Conservation (phyloP, 345 rosid genomes). For the Aquilaria sinensis region DNA sequence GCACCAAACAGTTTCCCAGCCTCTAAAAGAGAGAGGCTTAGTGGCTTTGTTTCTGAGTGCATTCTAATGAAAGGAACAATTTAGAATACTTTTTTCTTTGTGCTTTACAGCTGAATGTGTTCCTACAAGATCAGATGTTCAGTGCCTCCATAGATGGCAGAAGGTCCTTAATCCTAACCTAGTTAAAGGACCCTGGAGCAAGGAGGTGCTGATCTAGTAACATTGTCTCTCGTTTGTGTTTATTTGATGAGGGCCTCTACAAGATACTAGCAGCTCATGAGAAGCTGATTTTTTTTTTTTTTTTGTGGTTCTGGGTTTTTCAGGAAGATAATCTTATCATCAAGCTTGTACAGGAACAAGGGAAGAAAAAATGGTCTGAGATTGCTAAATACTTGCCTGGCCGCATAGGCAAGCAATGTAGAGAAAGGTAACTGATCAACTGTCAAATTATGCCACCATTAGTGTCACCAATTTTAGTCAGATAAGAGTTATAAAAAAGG, state of each 20-base stretch:
- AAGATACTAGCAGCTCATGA: neutral
- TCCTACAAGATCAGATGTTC: slow-evolving; percentile 38
- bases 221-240: neutral
- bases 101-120: slow-evolving; percentile 27
- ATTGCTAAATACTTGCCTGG: slow-evolving; percentile 55
- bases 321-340: slow-evolving; percentile 54
- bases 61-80: neutral
- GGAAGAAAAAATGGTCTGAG: slow-evolving; percentile 47
- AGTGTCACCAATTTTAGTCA: neutral
- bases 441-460: neutral
- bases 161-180: slow-evolving; percentile 55
- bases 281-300: neutral
- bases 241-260: neutral
- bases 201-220: slow-evolving; percentile 29
- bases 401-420: slow-evolving; percentile 76
- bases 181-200: slow-evolving; percentile 55
- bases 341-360: slow-evolving; percentile 33
- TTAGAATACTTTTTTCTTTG: neutral
- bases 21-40: too few species aligned
- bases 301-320: neutral
- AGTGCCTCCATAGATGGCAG: slow-evolving; percentile 58
- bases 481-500: too few species aligned
- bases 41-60: neutral
- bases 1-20: neutral
- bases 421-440: slow-evolving; percentile 43